phyloP scores from a whole-genome alignment of 1,139 yeast species.

The Saccharomycopsis hybrid region DNA sequence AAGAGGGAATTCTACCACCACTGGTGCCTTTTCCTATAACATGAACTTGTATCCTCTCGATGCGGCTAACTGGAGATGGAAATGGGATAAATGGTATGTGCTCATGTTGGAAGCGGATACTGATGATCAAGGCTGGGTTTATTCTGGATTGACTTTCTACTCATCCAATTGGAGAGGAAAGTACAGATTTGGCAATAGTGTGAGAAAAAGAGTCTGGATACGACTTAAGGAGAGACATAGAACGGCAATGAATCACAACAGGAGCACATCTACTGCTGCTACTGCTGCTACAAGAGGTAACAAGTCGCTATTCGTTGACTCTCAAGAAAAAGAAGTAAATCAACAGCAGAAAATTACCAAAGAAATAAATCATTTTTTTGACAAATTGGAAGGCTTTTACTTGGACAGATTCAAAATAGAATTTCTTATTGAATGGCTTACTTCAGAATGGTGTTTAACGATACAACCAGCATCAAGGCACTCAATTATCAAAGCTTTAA shows the following conservation, averaged over 20 bases:
- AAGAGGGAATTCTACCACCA: slow-evolving; percentile 22
- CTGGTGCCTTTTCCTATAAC: slow-evolving; percentile 26
- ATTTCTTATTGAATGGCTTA: no score
- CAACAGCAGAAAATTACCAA: no score
- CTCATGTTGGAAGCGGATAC: slow-evolving; percentile 51
- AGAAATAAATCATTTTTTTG: no score
- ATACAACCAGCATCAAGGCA: no score
- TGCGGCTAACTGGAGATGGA: slow-evolving; percentile 45
- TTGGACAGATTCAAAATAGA: no score
- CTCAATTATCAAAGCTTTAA: no score
- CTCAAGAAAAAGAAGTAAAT: no score
- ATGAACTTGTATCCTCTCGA: slow-evolving; percentile 45
- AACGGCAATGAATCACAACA: not conserved
- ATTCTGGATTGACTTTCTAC: slow-evolving; percentile 41
- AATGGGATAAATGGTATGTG: slow-evolving; percentile 58
- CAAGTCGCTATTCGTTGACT: no score
- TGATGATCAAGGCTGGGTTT: slow-evolving; percentile 72
- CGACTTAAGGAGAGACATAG: slow-evolving; percentile 34
- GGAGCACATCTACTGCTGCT: no score
- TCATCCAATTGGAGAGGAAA: slow-evolving; percentile 54
- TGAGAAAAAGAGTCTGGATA: slow-evolving; percentile 58
- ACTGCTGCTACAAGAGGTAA: no score
- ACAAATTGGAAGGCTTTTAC: no score
- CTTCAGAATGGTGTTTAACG: no score
- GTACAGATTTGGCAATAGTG: slow-evolving; percentile 47